These are phyloP conservation scores for Cyberlindnera americana DNA, from an alignment of 805 yeast genomes.

Conservation along the genomic window DNA sequence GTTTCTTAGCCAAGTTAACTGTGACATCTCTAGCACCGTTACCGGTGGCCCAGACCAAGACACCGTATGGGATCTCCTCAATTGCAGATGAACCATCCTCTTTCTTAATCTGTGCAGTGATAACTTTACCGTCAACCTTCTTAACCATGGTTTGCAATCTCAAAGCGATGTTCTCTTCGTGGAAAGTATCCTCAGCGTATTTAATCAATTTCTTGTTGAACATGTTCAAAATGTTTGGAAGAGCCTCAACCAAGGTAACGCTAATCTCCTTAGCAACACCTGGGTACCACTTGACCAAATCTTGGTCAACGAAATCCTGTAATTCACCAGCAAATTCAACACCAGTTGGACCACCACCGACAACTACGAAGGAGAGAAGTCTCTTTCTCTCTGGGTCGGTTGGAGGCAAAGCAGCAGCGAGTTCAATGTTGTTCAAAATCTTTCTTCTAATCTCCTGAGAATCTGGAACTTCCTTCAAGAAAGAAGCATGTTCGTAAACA, in stretches of 20 bases:
- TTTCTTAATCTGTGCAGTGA: slow-evolving; percentile 65
- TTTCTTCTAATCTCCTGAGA: slow-evolving; percentile 79
- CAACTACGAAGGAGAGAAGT: slow-evolving; percentile 82
- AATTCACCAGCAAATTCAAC: slow-evolving; percentile 96
- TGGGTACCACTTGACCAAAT: slow-evolving; percentile 85
- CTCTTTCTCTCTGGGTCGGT: slow-evolving; percentile 76
- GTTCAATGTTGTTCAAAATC: slow-evolving; percentile 84
- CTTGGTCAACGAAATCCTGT: slow-evolving; percentile 92
- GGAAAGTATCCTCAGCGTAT: slow-evolving; percentile 78
- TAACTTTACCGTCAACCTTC: slow-evolving; percentile 68
- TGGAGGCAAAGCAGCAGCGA: slow-evolving; percentile 76
- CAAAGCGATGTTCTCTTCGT: slow-evolving; percentile 64
- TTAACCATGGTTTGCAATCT: slow-evolving; percentile 85
- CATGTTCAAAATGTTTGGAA: slow-evolving; percentile 81
- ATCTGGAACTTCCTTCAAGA: slow-evolving; percentile 86
- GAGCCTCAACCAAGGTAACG: slow-evolving; percentile 84
- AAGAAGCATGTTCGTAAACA: slow-evolving; percentile 82
- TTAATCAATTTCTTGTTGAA: slow-evolving; percentile 65
- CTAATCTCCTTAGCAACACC: slow-evolving; percentile 75
- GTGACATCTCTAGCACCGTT: slow-evolving; percentile 82
- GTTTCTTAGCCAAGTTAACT: slow-evolving; percentile 57
- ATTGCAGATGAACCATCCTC: slow-evolving; percentile 60
- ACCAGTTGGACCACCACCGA: slow-evolving; percentile 99
- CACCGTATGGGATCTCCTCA: slow-evolving; percentile 78
- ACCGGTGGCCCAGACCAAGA: slow-evolving; percentile 97